Evolutionary conservation across 305 asterid genomes (phyloP).

Genomic region (Fraxinus nigra): DNA sequence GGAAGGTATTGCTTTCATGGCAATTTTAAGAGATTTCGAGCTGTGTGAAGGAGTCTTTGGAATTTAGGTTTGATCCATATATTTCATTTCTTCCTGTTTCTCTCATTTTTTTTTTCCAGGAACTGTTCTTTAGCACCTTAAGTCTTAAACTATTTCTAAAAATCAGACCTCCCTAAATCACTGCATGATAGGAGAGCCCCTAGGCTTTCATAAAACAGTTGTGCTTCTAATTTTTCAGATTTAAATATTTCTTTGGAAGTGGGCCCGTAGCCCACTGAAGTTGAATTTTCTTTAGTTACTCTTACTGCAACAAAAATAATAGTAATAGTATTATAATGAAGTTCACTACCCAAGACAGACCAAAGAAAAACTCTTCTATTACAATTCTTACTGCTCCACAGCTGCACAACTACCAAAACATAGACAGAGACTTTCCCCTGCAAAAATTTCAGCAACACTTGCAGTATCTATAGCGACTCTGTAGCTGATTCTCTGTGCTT

Average conservation of each 20-base stretch:
- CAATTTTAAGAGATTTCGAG: neutral
- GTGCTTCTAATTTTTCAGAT: neutral
- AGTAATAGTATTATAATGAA: neutral
- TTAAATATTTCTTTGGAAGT: neutral
- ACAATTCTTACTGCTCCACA: neutral
- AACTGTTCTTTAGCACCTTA: neutral
- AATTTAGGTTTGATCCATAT: neutral
- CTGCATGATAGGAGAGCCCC: neutral
- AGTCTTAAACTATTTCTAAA: neutral
- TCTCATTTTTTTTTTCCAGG: neutral
- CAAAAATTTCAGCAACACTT: neutral
- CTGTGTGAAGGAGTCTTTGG: neutral
- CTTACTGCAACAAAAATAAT: neutral
- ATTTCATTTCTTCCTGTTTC: neutral
- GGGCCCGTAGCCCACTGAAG: neutral
- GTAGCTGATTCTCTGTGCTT: neutral
- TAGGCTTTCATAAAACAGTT: neutral
- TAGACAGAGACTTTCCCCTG: neutral
- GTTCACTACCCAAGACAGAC: neutral
- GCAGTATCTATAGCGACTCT: neutral
- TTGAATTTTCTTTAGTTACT: neutral
- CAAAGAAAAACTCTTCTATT: neutral
- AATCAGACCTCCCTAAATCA: neutral
- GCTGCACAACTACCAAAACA: neutral
- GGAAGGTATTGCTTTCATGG: neutral